phyloP scores from a whole-genome alignment of 208 protist genomes.

The Wallacemonas sp. region DNA sequence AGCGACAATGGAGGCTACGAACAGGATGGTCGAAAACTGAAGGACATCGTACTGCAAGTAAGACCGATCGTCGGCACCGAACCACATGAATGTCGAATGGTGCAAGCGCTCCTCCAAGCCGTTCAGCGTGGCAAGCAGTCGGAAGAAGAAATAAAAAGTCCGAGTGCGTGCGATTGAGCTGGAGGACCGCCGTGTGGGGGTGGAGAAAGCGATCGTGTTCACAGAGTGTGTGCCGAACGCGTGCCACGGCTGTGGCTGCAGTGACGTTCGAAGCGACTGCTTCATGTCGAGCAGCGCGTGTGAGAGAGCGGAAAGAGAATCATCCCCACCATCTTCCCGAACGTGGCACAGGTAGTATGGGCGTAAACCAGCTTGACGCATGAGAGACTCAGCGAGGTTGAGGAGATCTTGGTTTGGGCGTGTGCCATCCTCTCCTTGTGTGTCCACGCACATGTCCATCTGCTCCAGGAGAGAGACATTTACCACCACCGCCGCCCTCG shows the following conservation, averaged over 20 bases:
- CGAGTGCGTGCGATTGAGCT: background rate
- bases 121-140: constrained; percentile 49
- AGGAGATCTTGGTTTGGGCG: constrained; percentile 71
- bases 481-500: constrained; percentile 50
- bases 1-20: constrained; percentile 51
- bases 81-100: constrained; percentile 68
- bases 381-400: constrained; percentile 24
- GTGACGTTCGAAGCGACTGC: constrained; percentile 20
- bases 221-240: constrained; percentile 39
- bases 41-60: constrained; percentile 66
- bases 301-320: background rate
- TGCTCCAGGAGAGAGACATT: constrained; percentile 55
- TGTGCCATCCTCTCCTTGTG: constrained; percentile 50
- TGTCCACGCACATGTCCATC: constrained; percentile 47
- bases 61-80: background rate
- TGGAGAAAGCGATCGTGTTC: constrained; percentile 52
- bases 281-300: constrained; percentile 26
- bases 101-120: constrained; percentile 67
- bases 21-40: constrained; percentile 55
- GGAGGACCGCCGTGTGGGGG: constrained; percentile 3
- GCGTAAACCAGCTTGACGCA: background rate
- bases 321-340: background rate
- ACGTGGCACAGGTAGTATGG: constrained; percentile 47
- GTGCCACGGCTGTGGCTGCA: constrained; percentile 39
- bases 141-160: constrained; percentile 5